phyloP scores from a whole-genome alignment of 345 rosid species.

The Sonneratia alba region DNA sequence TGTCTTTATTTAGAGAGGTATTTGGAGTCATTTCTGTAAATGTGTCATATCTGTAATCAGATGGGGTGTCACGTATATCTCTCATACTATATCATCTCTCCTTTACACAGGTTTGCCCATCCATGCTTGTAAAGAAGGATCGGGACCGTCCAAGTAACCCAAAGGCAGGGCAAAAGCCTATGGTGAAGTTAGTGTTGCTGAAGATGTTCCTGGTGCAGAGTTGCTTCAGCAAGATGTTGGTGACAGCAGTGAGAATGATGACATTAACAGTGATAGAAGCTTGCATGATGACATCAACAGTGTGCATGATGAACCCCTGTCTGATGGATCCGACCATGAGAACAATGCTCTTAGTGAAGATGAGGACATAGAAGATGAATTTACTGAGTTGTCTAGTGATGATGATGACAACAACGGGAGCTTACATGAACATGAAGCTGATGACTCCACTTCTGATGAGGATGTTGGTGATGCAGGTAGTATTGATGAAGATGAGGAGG shows the following conservation, averaged over 20 bases:
- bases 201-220: slow-evolving; percentile 63
- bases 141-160: slow-evolving; percentile 75
- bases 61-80: background rate
- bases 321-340: slow-evolving; percentile 26
- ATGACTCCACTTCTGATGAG: slow-evolving; percentile 6
- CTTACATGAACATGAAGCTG: slow-evolving; percentile 13
- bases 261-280: slow-evolving; percentile 15
- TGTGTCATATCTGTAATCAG: slow-evolving; percentile 2
- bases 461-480: slow-evolving; percentile 18
- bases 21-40: background rate
- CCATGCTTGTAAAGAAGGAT: slow-evolving; percentile 85
- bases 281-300: slow-evolving; percentile 23
- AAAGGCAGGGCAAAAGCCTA: slow-evolving; percentile 67
- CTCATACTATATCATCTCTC: background rate
- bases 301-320: slow-evolving; percentile 25
- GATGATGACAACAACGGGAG: slow-evolving; percentile 5
- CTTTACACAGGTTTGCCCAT: slow-evolving; percentile 63
- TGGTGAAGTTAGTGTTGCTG: slow-evolving; percentile 60
- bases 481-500: slow-evolving; percentile 13
- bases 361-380: slow-evolving; percentile 34
- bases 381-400: slow-evolving; percentile 11
- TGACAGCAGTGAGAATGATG: slow-evolving; percentile 27
- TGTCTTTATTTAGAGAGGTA: slow-evolving; percentile 94
- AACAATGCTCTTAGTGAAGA: slow-evolving; percentile 18
- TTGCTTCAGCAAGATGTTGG: slow-evolving; percentile 41